Conservation (phyloP, 2,329 filamentous ascomycete species). For the Verticillium alfalfae region DNA sequence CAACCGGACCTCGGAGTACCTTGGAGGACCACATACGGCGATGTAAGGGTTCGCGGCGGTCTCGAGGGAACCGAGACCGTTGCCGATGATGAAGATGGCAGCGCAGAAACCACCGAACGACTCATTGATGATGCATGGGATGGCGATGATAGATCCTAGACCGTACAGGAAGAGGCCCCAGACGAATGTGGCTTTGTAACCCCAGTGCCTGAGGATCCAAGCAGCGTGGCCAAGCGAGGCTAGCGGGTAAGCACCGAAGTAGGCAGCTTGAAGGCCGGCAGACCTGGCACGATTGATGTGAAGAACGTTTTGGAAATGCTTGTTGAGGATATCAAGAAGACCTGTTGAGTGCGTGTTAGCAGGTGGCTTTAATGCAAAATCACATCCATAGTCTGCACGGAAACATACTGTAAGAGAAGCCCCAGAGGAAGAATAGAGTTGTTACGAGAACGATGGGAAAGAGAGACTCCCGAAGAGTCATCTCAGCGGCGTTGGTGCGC, state of each 20-base stretch:
- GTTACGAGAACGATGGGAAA: slow-evolving; percentile 60
- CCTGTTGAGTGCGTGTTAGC: slow-evolving; percentile 26
- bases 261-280: slow-evolving; percentile 41
- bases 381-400: background rate
- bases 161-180: slow-evolving; percentile 58
- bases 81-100: slow-evolving; percentile 67
- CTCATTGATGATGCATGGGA: slow-evolving; percentile 50
- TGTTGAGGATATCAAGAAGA: slow-evolving; percentile 46
- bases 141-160: slow-evolving; percentile 48
- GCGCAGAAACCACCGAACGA: slow-evolving; percentile 71
- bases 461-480: slow-evolving; percentile 62
- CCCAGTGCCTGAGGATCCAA: slow-evolving; percentile 56
- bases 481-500: slow-evolving; percentile 40
- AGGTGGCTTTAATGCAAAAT: background rate
- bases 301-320: slow-evolving; percentile 41
- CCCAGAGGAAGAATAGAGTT: slow-evolving; percentile 40
- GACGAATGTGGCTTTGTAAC: slow-evolving; percentile 64
- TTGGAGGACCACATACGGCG: slow-evolving; percentile 57
- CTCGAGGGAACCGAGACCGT: slow-evolving; percentile 68
- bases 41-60: slow-evolving; percentile 73
- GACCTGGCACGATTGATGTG: slow-evolving; percentile 35
- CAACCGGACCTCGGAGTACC: slow-evolving; percentile 67
- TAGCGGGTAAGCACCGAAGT: slow-evolving; percentile 61
- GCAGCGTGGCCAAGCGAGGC: slow-evolving; percentile 63
- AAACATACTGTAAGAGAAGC: slow-evolving; percentile 33